phyloP scores from a whole-genome alignment of 2,329 filamentous ascomycete genomes.

The Zasmidium citrigriseum region DNA sequence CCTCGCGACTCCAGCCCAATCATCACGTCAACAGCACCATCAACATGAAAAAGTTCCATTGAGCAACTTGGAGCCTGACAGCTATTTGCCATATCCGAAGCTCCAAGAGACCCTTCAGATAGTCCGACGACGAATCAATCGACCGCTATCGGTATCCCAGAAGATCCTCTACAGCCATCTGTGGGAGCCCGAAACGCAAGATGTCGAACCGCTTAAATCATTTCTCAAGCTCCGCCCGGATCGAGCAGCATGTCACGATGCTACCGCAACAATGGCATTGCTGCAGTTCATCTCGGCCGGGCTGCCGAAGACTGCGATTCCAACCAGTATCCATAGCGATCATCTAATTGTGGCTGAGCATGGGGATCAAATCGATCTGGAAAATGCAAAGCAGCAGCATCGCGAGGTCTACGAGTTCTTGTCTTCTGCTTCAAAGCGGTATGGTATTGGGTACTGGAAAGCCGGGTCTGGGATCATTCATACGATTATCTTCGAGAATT shows the following conservation, averaged over 20 bases:
- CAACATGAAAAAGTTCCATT: conserved; percentile 93
- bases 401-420: conserved; percentile 95
- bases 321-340: conserved; percentile 95
- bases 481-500: conserved; percentile 94
- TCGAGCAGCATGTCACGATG: conserved; percentile 98
- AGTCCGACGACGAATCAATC: conserved; percentile 85
- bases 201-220: conserved; percentile 91
- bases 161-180: conserved; percentile 99
- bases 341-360: conserved; percentile 98
- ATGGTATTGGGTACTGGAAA: conserved; percentile 99
- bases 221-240: conserved; percentile 97
- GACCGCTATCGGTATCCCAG: conserved; percentile 91
- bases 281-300: conserved; percentile 99
- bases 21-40: conserved; percentile 78
- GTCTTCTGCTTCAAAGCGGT: conserved; percentile 90
- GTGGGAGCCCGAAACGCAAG: conserved; percentile 93
- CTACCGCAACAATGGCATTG: conserved; percentile 99
- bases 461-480: conserved; percentile 99
- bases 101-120: conserved; percentile 96
- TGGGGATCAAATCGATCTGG: conserved; percentile 91
- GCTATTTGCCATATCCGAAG: conserved; percentile 99
- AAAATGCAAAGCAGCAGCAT: conserved; percentile 37
- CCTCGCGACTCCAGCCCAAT: too few species aligned
- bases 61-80: conserved; percentile 92
- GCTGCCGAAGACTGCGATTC: conserved; percentile 92